Percentiles rank a stretch among this genome's conserved stretches.
Conservation (phyloP, 169 alveolate species). For the Plasmodium gonderi region DNA sequence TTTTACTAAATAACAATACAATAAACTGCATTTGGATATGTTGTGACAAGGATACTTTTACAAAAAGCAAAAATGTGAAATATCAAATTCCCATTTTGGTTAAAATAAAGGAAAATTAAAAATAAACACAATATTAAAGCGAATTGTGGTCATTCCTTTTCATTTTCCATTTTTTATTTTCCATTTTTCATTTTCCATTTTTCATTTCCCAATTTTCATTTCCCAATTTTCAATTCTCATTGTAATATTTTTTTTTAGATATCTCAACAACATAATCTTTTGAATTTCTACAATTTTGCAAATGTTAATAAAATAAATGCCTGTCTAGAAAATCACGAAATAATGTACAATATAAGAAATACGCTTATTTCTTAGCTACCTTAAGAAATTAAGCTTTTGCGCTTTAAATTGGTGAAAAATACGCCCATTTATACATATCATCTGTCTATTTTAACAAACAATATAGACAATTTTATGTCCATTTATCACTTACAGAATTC, state of each 20-base stretch:
- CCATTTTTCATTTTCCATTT: not conserved
- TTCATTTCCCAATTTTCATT: not conserved
- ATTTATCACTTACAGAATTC: conserved; percentile 25
- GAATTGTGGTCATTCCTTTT: not conserved
- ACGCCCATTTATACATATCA: not conserved
- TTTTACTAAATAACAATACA: conserved; percentile 42
- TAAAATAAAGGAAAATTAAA: conserved; percentile 8
- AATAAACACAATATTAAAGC: not conserved
- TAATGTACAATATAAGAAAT: not conserved
- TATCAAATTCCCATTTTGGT: conserved; percentile 61
- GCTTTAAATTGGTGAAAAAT: not conserved
- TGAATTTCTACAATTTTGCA: conserved; percentile 19
- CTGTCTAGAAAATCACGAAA: conserved; percentile 14
- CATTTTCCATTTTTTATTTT: not conserved
- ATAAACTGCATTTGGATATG: conserved; percentile 25
- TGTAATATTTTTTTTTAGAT: no score
- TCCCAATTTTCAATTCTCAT: not conserved
- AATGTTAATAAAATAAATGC: conserved; percentile 14
- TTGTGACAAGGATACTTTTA: conserved; percentile 31
- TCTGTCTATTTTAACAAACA: not conserved
- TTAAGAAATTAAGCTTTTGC: not conserved
- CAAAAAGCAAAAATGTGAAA: conserved; percentile 15
- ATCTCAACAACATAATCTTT: conserved; percentile 2
- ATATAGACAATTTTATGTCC: no score
- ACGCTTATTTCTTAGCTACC: not conserved